phyloP scores from a whole-genome alignment of 2,329 filamentous ascomycete species.

The Elsinoe perseae region DNA sequence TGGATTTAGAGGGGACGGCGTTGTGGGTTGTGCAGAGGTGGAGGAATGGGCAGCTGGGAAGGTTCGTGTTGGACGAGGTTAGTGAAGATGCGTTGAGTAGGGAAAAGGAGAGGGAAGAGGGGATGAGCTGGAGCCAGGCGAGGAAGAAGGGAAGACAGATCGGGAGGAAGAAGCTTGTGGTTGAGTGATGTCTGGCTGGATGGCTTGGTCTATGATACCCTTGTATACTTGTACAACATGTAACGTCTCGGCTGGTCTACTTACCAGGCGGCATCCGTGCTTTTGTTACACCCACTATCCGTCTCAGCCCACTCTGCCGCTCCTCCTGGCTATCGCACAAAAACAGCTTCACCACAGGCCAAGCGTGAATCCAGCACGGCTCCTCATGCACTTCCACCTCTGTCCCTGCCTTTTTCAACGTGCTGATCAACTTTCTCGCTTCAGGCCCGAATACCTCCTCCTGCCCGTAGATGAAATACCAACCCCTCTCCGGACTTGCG shows the following conservation, averaged over 20 bases:
- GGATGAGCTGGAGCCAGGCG: conserved; percentile 60
- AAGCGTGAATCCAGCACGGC: conserved; percentile 65
- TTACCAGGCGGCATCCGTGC: conserved; percentile 20
- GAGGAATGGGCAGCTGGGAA: conserved; percentile 67
- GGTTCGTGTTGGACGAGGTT: conserved; percentile 72
- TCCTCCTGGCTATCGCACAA: conserved; percentile 42
- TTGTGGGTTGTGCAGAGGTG: conserved; percentile 75
- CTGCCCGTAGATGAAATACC: conserved; percentile 62
- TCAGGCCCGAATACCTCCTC: conserved; percentile 73
- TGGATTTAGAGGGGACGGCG: conserved; percentile 65
- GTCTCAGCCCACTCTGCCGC: conserved; percentile 40
- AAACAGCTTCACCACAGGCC: conserved; percentile 64
- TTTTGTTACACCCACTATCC: conserved; percentile 35
- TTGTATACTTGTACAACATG: neutral
- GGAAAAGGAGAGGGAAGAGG: conserved; percentile 41
- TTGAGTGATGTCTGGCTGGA: neutral
- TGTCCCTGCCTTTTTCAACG: conserved; percentile 47
- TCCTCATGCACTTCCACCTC: conserved; percentile 54
- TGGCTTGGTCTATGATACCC: neutral
- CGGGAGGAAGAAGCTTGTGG: conserved; percentile 16
- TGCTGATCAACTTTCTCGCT: conserved; percentile 52
- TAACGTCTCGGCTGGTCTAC: neutral
- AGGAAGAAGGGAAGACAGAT: conserved; percentile 58
- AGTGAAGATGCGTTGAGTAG: conserved; percentile 50
- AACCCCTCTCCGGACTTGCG: conserved; percentile 58